Conservation (phyloP, 495 filamentous ascomycete species). For the Trichocladium uniseriatum region DNA sequence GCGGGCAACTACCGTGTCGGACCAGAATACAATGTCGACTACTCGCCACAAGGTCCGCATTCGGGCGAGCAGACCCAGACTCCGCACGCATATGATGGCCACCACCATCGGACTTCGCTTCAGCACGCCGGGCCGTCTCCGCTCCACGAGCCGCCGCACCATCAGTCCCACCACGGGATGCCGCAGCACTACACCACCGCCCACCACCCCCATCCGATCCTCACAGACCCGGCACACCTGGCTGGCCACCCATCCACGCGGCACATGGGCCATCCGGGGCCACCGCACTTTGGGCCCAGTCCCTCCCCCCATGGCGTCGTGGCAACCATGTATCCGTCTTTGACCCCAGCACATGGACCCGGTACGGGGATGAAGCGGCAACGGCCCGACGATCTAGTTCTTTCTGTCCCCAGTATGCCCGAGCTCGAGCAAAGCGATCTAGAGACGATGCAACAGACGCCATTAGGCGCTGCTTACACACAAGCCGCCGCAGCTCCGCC, state of each 20-base stretch:
- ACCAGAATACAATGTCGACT: slow-evolving; percentile 55
- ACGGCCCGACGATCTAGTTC: slow-evolving; percentile 41
- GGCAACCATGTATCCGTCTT: slow-evolving; percentile 37
- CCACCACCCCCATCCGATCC: slow-evolving; percentile 42
- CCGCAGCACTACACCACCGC: slow-evolving; percentile 41
- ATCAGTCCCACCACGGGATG: slow-evolving; percentile 39
- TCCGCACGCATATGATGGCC: slow-evolving; percentile 43
- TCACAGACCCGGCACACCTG: slow-evolving; percentile 40
- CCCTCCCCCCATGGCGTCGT: slow-evolving; percentile 37
- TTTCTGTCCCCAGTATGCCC: slow-evolving; percentile 42
- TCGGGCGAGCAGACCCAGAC: slow-evolving; percentile 44
- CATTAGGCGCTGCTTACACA: slow-evolving; percentile 36
- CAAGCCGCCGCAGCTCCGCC: slow-evolving; percentile 31
- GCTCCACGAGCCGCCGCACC: slow-evolving; percentile 36
- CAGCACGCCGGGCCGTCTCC: slow-evolving; percentile 36
- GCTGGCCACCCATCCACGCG: slow-evolving; percentile 36
- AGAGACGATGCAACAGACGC: slow-evolving; percentile 41
- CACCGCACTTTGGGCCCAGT: slow-evolving; percentile 35
- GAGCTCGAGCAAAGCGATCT: slow-evolving; percentile 40
- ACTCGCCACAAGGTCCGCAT: slow-evolving; percentile 51
- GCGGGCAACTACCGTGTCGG: slow-evolving; percentile 53
- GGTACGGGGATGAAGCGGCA: slow-evolving; percentile 37
- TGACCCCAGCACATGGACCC: slow-evolving; percentile 34
- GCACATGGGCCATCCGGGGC: slow-evolving; percentile 38
- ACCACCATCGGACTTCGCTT: slow-evolving; percentile 41